These are phyloP conservation scores for Fusarium penzigii DNA, from an alignment of 2,329 filamentous ascomycete genomes.

Conservation along the genomic window DNA sequence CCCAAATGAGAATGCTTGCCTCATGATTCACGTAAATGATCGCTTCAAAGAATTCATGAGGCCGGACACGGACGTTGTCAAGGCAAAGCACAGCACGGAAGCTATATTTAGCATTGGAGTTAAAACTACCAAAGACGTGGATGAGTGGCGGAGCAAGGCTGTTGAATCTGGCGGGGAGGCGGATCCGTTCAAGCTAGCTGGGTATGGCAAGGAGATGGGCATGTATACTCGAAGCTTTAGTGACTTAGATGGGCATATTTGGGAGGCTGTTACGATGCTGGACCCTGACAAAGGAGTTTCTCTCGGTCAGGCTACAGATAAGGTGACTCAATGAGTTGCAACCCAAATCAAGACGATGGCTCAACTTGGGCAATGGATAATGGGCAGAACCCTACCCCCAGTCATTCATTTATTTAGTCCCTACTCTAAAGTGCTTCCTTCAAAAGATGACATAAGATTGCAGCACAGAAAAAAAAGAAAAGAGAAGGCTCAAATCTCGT, in stretches of 20 bases:
- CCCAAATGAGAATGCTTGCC: constrained; percentile 20
- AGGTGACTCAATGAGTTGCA: too few relatives aligned
- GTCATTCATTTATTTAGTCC: too few relatives aligned
- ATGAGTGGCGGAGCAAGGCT: constrained; percentile 16
- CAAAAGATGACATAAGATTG: too few relatives aligned
- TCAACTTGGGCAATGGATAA: too few relatives aligned
- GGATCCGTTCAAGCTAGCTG: constrained; percentile 19
- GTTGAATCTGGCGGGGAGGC: constrained; percentile 16
- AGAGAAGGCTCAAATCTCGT: too few relatives aligned
- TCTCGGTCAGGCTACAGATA: too few relatives aligned
- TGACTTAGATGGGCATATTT: constrained; percentile 27
- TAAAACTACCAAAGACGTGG: constrained; percentile 18
- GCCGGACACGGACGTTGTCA: constrained; percentile 11
- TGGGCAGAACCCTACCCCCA: too few relatives aligned
- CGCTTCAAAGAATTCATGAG: constrained; percentile 24
- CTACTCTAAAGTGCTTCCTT: too few relatives aligned
- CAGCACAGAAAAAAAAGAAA: too few relatives aligned
- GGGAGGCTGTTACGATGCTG: constrained; percentile 13
- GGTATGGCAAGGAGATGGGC: constrained; percentile 14
- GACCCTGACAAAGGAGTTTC: too few relatives aligned
- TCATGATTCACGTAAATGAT: constrained; percentile 20
- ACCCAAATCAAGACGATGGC: too few relatives aligned
- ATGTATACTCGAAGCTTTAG: constrained; percentile 24
- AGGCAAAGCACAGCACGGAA: constrained; percentile 17
- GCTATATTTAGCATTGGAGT: constrained; percentile 16